phyloP scores from a whole-genome alignment of 2,329 filamentous ascomycete species.

The Colletotrichum higginsianum region DNA sequence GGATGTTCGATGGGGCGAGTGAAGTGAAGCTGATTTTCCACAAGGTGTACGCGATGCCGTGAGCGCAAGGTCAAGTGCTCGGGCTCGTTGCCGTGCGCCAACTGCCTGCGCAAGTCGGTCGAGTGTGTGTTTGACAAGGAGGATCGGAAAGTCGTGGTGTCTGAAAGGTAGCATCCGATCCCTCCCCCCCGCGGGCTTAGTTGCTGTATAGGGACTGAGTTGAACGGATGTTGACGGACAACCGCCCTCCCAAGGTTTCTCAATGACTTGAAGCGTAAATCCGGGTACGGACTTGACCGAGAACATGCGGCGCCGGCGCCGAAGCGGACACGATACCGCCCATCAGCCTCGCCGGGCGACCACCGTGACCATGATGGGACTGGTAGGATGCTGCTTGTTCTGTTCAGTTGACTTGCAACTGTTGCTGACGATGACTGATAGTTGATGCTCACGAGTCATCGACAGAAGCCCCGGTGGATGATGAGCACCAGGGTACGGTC shows the following conservation, averaged over 20 bases:
- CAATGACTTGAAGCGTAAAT: slow-evolving; percentile 31
- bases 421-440: not conserved
- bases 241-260: slow-evolving; percentile 1
- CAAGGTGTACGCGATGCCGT: slow-evolving; percentile 30
- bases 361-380: not conserved
- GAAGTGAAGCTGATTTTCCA: slow-evolving; percentile 9
- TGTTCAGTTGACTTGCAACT: not conserved
- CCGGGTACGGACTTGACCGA: not conserved
- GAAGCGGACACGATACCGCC: slow-evolving; percentile 21
- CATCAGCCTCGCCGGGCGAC: slow-evolving; percentile 1
- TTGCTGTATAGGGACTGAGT: no score
- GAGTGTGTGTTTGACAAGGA: slow-evolving; percentile 37
- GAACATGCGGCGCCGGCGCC: not conserved
- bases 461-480: not conserved
- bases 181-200: no score
- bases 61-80: slow-evolving; percentile 37
- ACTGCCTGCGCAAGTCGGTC: slow-evolving; percentile 24
- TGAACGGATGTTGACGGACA: not conserved
- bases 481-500: not conserved
- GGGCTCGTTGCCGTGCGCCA: slow-evolving; percentile 24
- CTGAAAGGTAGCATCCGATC: slow-evolving; percentile 22
- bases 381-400: not conserved
- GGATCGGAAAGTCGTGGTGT: slow-evolving; percentile 35
- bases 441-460: not conserved
- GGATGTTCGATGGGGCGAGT: not conserved